Conservation (phyloP, 805 yeast species). For the Sungouiozyma ichnusensis region DNA sequence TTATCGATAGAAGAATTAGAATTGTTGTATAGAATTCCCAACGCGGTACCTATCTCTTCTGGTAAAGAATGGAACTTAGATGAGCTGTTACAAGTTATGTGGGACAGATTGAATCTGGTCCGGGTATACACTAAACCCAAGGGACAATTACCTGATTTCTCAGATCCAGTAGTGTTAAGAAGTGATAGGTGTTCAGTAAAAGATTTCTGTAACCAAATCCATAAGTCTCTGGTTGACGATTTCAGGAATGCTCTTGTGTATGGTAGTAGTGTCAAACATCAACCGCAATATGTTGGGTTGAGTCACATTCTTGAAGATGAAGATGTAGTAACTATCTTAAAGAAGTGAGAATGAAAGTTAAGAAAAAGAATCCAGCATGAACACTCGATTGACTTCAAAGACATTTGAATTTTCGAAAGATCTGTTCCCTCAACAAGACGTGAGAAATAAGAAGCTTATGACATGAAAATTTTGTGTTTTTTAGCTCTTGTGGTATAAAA, state of each 20-base stretch:
- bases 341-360: slow-evolving; percentile 34
- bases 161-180: slow-evolving; percentile 88
- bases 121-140: slow-evolving; percentile 97
- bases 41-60: slow-evolving; percentile 94
- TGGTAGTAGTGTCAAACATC: slow-evolving; percentile 94
- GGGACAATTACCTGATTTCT: slow-evolving; percentile 87
- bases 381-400: neutral
- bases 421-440: too few relatives aligned
- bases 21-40: slow-evolving; percentile 80
- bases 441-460: neutral
- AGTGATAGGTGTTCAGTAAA: slow-evolving; percentile 75
- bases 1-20: slow-evolving; percentile 91
- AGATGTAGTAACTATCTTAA: slow-evolving; percentile 91
- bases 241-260: slow-evolving; percentile 87
- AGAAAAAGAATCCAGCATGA: neutral
- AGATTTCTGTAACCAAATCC: slow-evolving; percentile 94
- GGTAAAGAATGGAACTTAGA: slow-evolving; percentile 97
- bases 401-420: neutral
- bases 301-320: slow-evolving; percentile 81
- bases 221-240: slow-evolving; percentile 86
- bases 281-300: slow-evolving; percentile 92
- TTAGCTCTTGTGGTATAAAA: too few relatives aligned
- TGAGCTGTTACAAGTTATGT: slow-evolving; percentile 88
- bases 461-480: neutral
- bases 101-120: slow-evolving; percentile 84